Conservation (phyloP, 495 filamentous ascomycete species). For the Aspergillus saccharolyticus region DNA sequence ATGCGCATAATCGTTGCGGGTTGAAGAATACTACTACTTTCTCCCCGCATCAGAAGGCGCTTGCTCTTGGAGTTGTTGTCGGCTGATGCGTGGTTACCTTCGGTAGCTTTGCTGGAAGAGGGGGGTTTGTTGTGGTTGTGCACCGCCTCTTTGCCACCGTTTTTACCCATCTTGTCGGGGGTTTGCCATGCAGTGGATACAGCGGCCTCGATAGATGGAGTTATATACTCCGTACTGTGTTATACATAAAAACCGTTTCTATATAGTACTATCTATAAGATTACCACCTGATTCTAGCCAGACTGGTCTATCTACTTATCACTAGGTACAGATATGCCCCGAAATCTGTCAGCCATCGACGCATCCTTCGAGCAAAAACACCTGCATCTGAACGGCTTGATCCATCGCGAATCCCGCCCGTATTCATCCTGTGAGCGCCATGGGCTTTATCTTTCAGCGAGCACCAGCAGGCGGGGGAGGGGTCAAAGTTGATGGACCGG, state of each 20-base stretch:
- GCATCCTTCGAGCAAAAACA: slow-evolving; percentile 13
- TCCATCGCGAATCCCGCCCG: neutral
- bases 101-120: neutral
- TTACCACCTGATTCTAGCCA: neutral
- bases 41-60: neutral
- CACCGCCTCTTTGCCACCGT: neutral
- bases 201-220: neutral
- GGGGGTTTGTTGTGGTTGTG: neutral
- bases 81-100: neutral
- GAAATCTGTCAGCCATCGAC: slow-evolving; percentile 14
- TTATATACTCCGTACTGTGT: neutral
- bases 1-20: slow-evolving; percentile 2
- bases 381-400: slow-evolving; percentile 1
- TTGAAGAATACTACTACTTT: slow-evolving; percentile 10
- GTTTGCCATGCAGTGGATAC: neutral
- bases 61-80: neutral
- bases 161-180: neutral
- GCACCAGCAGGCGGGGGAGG: neutral
- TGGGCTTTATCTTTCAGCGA: neutral
- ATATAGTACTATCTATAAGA: too few species aligned
- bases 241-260: too few species aligned
- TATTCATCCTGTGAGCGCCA: neutral
- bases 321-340: slow-evolving; percentile 10
- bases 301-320: neutral
- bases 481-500: neutral